Base-by-base conservation (phyloP, 192 early-diverging fungal species). In the Spizellomyces punctatus region DNA sequence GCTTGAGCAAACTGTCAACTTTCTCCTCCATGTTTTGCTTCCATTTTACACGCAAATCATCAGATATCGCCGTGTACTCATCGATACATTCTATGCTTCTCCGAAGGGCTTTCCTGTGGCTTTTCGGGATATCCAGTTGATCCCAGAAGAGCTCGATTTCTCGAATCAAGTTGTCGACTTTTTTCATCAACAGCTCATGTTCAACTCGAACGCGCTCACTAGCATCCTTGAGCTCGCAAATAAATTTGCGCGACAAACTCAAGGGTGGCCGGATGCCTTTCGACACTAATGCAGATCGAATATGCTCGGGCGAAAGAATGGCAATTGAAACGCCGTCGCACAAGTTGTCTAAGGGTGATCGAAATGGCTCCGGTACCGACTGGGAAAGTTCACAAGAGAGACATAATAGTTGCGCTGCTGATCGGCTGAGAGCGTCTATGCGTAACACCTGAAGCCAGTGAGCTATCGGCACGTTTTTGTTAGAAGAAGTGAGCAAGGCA, bases 91-190 rank as follows among this genome's bases (percentile, higher is more conserved):
- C 44, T 67, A 79, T 16, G 66, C 76, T 50, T 47, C 66, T 62
- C 7, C 12, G 14, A 62, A 77, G 58, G 21, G 36, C 64, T 36
- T n/a, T n/a, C 43, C 46, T 22, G 8, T 64, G 69, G 9, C 56
- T 16, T 16, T 64, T 69, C 8, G 19, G 27, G 6, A 45, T 48
- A 36, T 59, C 70, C 22, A 81, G 45, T 22, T 81, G 67, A 9
- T 80, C 78, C 74, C 61, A 73, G 46, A 74, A 80, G 62, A 75
- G 42, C 22, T 63, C 44, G 62, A 81, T 81, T 66, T 81, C 80
- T 46, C 59, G 54, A 10, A 78, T 68, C 36, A 72, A 36, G 5
- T 62, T 16, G 60, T 41, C 19, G 19, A 62, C 16, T 9, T 41
- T 17, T 41, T n/a, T 16, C 36, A 62, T 27, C 3, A 62, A 41